Percentiles rank a stretch among this genome's conserved stretches.
These are phyloP conservation scores for Zea mays DNA, from an alignment of 176 grass and related monocot species.

Conservation along the genomic window DNA sequence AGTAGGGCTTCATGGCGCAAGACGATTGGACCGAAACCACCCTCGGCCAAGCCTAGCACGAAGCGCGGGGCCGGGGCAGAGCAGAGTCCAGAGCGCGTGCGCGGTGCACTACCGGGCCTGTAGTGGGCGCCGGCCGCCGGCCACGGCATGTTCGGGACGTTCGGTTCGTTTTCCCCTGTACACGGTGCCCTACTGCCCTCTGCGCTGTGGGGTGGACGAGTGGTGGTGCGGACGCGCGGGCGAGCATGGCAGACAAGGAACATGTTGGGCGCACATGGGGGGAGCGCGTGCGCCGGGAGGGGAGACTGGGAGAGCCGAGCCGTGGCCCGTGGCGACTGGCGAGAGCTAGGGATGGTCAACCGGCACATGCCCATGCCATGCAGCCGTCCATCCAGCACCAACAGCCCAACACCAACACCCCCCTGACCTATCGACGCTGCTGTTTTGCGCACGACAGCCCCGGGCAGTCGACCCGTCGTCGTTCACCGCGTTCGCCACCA, in stretches of 20 bases:
- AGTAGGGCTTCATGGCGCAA: neutral
- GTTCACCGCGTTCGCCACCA: neutral
- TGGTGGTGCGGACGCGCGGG: neutral
- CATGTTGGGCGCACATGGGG: constrained; percentile 38
- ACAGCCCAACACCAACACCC: no score
- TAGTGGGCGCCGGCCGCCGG: no score
- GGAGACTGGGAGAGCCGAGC: neutral
- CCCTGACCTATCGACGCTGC: neutral
- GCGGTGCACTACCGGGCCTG: constrained; percentile 23
- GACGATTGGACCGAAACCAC: constrained; percentile 6
- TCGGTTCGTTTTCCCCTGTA: neutral
- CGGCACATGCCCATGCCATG: constrained; percentile 33
- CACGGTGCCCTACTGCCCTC: no score
- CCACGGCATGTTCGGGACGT: neutral
- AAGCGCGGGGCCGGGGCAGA: neutral
- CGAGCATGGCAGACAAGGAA: constrained; percentile 25
- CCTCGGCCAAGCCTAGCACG: neutral
- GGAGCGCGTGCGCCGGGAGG: neutral
- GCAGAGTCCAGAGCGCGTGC: neutral
- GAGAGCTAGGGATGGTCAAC: constrained; percentile 4
- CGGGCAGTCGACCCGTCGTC: constrained; percentile 17
- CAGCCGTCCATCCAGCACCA: neutral
- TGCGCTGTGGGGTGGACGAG: no score
- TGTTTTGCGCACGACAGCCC: no score
- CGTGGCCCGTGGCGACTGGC: no score